phyloP scores from a whole-genome alignment of 2,329 filamentous ascomycete species.

The Hymenoscyphus infarciens region DNA sequence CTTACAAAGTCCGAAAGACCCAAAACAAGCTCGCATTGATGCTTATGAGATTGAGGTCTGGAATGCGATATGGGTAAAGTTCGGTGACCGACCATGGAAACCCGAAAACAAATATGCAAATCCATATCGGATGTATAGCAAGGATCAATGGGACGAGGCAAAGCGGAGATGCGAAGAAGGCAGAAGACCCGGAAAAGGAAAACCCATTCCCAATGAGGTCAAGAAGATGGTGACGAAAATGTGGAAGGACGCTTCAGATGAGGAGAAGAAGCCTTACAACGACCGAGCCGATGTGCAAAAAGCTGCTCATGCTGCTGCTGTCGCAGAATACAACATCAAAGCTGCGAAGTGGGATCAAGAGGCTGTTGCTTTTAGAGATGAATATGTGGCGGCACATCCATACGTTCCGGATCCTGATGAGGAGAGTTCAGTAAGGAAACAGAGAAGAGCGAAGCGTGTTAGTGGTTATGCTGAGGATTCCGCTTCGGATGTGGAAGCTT shows the following conservation, averaged over 20 bases:
- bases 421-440: slow-evolving; percentile 31
- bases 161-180: slow-evolving; percentile 60
- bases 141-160: slow-evolving; percentile 65
- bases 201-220: slow-evolving; percentile 73
- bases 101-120: slow-evolving; percentile 75
- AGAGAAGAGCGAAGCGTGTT: slow-evolving; percentile 34
- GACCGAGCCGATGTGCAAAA: slow-evolving; percentile 71
- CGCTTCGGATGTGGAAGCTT: slow-evolving; percentile 29
- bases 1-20: slow-evolving; percentile 41
- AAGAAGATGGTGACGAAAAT: slow-evolving; percentile 81
- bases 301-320: slow-evolving; percentile 54
- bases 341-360: slow-evolving; percentile 69
- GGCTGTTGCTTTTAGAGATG: slow-evolving; percentile 50
- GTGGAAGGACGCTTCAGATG: slow-evolving; percentile 76
- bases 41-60: slow-evolving; percentile 54
- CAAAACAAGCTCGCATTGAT: slow-evolving; percentile 50
- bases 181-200: slow-evolving; percentile 60
- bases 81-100: slow-evolving; percentile 72
- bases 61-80: slow-evolving; percentile 48
- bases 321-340: slow-evolving; percentile 58
- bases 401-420: slow-evolving; percentile 38
- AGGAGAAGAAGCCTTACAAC: slow-evolving; percentile 73
- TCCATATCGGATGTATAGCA: slow-evolving; percentile 87
- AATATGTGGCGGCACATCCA: slow-evolving; percentile 53
- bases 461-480: slow-evolving; percentile 36